These are phyloP conservation scores for Talaromyces sp. DNA, from an alignment of 2,329 filamentous ascomycete genomes.

Conservation along the genomic window DNA sequence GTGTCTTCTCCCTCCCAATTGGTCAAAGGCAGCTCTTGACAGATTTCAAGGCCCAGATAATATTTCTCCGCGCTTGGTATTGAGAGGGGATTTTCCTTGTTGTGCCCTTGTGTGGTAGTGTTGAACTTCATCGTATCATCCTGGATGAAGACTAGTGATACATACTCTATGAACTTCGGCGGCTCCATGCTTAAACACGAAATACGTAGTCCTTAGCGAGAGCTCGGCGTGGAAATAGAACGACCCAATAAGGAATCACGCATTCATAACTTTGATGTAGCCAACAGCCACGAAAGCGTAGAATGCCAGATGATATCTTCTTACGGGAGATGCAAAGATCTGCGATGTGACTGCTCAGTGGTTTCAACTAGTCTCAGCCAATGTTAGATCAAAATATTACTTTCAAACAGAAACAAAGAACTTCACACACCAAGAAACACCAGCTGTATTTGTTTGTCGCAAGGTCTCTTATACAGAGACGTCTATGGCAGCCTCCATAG, in stretches of 20 bases:
- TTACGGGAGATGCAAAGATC: background rate
- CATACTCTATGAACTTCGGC: background rate
- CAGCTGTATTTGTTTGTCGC: background rate
- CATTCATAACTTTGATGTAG: background rate
- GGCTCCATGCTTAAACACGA: background rate
- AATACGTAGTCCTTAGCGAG: background rate
- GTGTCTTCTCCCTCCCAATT: background rate
- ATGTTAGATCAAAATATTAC: background rate
- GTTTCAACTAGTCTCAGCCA: background rate
- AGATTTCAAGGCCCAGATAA: background rate
- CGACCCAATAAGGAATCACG: background rate
- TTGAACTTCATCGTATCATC: background rate
- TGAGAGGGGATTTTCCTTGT: background rate
- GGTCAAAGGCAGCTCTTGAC: background rate
- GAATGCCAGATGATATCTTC: background rate
- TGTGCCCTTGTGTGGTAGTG: background rate
- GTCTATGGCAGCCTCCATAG: background rate
- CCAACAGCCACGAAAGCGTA: background rate
- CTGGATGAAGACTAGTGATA: background rate
- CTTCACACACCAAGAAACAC: background rate
- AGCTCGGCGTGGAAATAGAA: background rate
- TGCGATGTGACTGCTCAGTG: too few relatives aligned
- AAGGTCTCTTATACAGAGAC: background rate
- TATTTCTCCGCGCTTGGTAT: background rate
- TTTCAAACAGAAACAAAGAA: background rate